These are phyloP conservation scores for Pisolithus thermaeus DNA, from an alignment of 1,284 basidiomycete species.

Conservation along the genomic window DNA sequence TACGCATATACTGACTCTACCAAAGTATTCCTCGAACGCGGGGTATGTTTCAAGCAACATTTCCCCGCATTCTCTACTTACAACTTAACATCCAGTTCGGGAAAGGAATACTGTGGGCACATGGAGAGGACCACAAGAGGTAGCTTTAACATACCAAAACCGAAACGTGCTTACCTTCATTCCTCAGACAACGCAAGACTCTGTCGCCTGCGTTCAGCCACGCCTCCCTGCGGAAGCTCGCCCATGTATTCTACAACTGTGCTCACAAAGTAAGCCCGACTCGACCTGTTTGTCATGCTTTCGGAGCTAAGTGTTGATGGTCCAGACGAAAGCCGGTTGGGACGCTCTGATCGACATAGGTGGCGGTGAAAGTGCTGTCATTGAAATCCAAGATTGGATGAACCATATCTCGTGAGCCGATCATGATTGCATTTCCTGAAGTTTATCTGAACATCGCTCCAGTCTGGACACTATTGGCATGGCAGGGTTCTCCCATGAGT, in stretches of 20 bases:
- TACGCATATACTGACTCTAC: conserved; percentile 8
- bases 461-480: conserved; percentile 56
- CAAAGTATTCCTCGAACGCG: conserved; percentile 5
- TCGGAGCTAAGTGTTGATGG: background rate
- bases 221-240: conserved; percentile 35
- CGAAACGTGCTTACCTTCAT: background rate
- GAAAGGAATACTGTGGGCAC: conserved; percentile 4
- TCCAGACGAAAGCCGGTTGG: conserved; percentile 48
- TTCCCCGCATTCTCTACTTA: background rate
- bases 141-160: background rate
- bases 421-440: background rate
- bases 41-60: conserved; percentile 21
- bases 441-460: background rate
- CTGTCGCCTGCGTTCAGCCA: conserved; percentile 43
- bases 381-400: conserved; percentile 50
- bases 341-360: conserved; percentile 38
- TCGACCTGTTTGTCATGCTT: background rate
- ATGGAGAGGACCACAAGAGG: conserved; percentile 6
- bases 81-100: background rate
- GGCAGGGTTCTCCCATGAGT: conserved; percentile 56
- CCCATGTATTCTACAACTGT: conserved; percentile 39
- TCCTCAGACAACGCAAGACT: conserved; percentile 36
- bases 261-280: conserved; percentile 20
- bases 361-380: conserved; percentile 25
- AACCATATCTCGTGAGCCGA: conserved; percentile 17